These are phyloP conservation scores for Carex sylvatica DNA, from an alignment of 202 grass and related monocot genomes.

Conservation along the genomic window DNA sequence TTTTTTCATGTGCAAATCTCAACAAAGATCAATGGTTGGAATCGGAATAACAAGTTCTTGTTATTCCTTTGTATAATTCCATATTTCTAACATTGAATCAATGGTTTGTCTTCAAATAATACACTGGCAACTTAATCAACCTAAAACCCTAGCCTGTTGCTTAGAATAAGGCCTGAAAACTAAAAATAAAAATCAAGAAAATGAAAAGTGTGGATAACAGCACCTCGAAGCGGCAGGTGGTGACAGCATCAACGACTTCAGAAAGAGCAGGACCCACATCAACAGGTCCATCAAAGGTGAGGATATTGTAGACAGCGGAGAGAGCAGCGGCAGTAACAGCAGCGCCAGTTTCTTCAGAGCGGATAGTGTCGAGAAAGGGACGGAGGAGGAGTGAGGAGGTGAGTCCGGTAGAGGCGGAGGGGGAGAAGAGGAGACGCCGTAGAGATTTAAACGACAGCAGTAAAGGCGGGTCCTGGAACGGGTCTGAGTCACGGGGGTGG, in stretches of 20 bases:
- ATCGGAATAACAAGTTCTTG: no score
- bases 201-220: neutral
- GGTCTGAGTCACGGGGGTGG: slow-evolving; percentile 48
- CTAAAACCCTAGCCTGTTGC: neutral
- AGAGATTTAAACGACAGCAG: slow-evolving; percentile 68
- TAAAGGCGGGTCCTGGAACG: slow-evolving; percentile 57
- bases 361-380: slow-evolving; percentile 83
- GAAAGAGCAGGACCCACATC: slow-evolving; percentile 52
- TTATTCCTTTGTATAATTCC: no score
- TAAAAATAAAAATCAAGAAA: neutral
- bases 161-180: neutral
- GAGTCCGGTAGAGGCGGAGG: neutral
- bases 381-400: slow-evolving; percentile 44
- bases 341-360: slow-evolving; percentile 74
- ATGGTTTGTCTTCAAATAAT: neutral
- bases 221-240: slow-evolving; percentile 74
- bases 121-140: neutral
- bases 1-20: no score
- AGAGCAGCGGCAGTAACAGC: slow-evolving; percentile 77
- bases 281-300: slow-evolving; percentile 41
- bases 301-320: slow-evolving; percentile 61
- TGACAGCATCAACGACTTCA: slow-evolving; percentile 76
- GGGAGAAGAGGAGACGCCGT: slow-evolving; percentile 65
- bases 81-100: neutral
- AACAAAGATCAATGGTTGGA: no score